A percentile compares a stretch with the other conserved stretches of the same genome.
phyloP scores from a whole-genome alignment of 1,284 basidiomycete species.

The Inonotus hispidus region DNA sequence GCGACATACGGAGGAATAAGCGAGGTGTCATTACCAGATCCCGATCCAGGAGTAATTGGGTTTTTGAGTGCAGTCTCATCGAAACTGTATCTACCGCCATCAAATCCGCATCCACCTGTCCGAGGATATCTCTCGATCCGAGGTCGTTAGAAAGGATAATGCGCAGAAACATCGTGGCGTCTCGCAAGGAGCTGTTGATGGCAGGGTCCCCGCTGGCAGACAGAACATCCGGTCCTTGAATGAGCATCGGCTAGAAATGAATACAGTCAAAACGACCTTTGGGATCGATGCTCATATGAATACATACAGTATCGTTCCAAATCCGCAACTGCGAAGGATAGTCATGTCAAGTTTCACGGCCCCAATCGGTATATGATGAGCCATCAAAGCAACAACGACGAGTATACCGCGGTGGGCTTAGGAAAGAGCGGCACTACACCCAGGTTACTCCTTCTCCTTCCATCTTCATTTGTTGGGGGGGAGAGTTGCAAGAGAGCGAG shows the following conservation, averaged over 20 bases:
- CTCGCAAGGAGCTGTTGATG: slow-evolving; percentile 17
- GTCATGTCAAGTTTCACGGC: background rate
- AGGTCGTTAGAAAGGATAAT: background rate
- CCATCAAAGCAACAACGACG: background rate
- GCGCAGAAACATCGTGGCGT: slow-evolving; percentile 19
- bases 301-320: slow-evolving; percentile 21
- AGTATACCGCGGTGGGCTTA: background rate
- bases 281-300: background rate
- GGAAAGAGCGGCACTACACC: too few species aligned
- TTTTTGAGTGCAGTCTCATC: slow-evolving; percentile 22
- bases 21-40: slow-evolving; percentile 23
- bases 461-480: too few species aligned
- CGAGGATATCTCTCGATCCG: slow-evolving; percentile 6
- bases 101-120: slow-evolving; percentile 20
- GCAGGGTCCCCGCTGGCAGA: slow-evolving; percentile 20
- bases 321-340: slow-evolving; percentile 18
- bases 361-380: background rate
- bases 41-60: slow-evolving; percentile 20
- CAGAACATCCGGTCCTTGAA: slow-evolving; percentile 20
- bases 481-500: too few species aligned
- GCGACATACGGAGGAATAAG: slow-evolving; percentile 20
- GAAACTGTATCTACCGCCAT: slow-evolving; percentile 23
- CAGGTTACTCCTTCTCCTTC: too few species aligned
- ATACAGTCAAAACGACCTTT: background rate
- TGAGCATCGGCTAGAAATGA: slow-evolving; percentile 18